These are phyloP conservation scores for Phytophthora multivora DNA, from an alignment of 352 stramenopile species.

Conservation along the genomic window DNA sequence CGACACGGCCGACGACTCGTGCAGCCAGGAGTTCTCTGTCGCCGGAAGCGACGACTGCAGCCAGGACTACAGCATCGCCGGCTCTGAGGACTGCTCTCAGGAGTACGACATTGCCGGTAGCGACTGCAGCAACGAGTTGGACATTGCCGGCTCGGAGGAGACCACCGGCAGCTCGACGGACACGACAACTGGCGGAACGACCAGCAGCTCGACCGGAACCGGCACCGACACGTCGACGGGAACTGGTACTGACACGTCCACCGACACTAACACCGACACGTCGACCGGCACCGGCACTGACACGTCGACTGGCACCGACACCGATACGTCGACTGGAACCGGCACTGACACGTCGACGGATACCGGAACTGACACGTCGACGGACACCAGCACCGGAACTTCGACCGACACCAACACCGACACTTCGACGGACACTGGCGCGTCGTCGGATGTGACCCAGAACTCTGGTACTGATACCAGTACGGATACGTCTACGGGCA, in stretches of 20 bases:
- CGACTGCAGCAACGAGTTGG: constrained; percentile 19
- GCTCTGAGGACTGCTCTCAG: constrained; percentile 22
- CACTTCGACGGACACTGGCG: constrained; percentile 1
- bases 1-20: constrained; percentile 26
- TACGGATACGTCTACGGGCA: constrained; percentile 5
- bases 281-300: constrained; percentile 9
- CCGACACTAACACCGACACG: neutral
- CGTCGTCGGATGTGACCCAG: no score
- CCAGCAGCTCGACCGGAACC: neutral
- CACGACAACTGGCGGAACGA: neutral
- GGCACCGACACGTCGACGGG: neutral
- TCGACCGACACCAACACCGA: constrained; percentile 4
- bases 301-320: constrained; percentile 3
- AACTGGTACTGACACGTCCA: neutral
- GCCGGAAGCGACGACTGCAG: constrained; percentile 25
- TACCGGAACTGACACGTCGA: constrained; percentile 2
- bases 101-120: constrained; percentile 35
- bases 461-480: neutral
- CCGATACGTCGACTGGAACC: constrained; percentile 3
- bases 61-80: constrained; percentile 26
- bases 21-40: constrained; percentile 31
- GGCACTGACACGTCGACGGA: constrained; percentile 1
- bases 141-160: constrained; percentile 23
- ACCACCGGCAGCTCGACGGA: no score
- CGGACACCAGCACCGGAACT: neutral